Percentiles rank a stretch among this genome's conserved stretches.
Conservation (phyloP, 1,284 basidiomycete genomes). For the Cutaneotrichosporon sp. region DNA sequence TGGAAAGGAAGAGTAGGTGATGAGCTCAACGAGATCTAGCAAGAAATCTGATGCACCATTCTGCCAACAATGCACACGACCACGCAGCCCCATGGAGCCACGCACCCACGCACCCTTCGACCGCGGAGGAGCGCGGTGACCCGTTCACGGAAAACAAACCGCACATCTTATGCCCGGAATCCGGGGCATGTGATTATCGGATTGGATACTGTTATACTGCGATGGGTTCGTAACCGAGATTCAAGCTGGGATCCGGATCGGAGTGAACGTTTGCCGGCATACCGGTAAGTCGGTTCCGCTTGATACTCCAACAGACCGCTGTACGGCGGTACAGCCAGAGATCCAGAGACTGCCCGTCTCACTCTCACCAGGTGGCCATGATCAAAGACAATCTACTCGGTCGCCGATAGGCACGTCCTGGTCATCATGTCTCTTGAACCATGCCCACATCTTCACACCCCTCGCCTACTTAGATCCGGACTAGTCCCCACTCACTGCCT, state of each 20-base stretch:
- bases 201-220: neutral
- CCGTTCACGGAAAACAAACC: neutral
- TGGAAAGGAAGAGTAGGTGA: neutral
- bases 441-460: neutral
- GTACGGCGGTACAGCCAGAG: no score
- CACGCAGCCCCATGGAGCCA: neutral
- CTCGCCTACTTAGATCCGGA: no score
- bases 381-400: no score
- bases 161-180: neutral
- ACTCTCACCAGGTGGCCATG: no score
- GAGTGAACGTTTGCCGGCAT: no score
- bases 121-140: neutral
- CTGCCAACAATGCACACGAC: neutral
- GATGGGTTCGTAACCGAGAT: neutral
- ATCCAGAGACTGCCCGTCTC: no score
- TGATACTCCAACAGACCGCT: no score
- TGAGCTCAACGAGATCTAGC: no score
- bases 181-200: neutral
- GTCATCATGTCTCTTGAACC: no score
- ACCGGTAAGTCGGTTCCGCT: no score
- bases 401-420: no score
- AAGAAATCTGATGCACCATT: no score
- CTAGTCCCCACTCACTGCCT: neutral
- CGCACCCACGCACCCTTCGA: neutral
- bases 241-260: neutral